Evolutionary conservation across 768 basidiomycete species (phyloP), one percentile per base, ranked within the genome.

Genomic region (Pleurotus platypus): DNA sequence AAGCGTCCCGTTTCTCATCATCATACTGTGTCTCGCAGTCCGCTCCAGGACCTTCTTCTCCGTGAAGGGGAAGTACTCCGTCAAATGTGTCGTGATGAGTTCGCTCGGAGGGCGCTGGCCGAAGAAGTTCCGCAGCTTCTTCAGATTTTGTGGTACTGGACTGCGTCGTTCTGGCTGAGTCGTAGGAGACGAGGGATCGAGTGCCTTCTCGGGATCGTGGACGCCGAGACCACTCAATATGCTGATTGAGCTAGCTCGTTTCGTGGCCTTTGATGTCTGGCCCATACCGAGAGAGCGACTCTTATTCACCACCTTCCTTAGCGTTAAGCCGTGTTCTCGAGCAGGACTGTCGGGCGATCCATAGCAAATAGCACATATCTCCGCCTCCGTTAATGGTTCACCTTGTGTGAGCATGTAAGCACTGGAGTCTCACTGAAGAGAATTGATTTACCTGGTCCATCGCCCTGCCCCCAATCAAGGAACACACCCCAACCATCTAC

Each of bases 101-200:
- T 98, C 97, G 72, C 90, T 93, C 0, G 97, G 95, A 0, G 97
- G 97, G 40, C 97, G 90, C 66, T 98, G 97, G 13, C 96, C 97
- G 63, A 98, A 96, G 78, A 98, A 99, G 77, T 94, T 94, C 71
- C 90, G 90, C 47, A 94, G 69, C 66, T 92, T 94, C 63, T 82
- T 82, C n/a, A 67, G 58, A 9, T 46, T 26, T 16, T 48, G 46
- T 26, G 59, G 67, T 20, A 63, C 61, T 24, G 70, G 70, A 56
- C 66, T 65, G 38, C 60, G 61, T 57, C 62, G 62, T 47, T 56
- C 62, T 6, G 65, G 63, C 12, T 72, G 69, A 4, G 79, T 76
- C 9, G 30, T 35, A 4, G 84, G 80, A 0, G 84, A 84, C 15
- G 57, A 48, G 6, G 84, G 81, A 42, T 86, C 83, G 35, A 88